A percentile compares a stretch with the other conserved stretches of the same genome.
Conservation (phyloP, 2,329 filamentous ascomycete species). For the Diaporthe amygdali region DNA sequence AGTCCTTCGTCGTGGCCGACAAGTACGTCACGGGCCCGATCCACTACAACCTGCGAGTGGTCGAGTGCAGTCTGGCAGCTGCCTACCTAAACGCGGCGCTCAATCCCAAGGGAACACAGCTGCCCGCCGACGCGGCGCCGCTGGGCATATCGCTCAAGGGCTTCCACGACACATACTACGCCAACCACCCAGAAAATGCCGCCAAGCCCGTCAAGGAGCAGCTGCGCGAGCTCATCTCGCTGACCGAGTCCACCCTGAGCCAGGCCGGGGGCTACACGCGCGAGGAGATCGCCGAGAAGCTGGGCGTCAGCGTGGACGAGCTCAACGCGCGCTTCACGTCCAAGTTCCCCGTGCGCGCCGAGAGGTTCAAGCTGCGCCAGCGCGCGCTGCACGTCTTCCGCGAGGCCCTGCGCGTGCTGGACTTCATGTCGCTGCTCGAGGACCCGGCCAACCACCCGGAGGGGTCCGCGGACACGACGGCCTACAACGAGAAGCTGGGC, state of each 20-base stretch:
- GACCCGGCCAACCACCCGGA: conserved; percentile 44
- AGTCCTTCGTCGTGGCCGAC: conserved; percentile 92
- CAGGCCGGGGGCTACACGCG: conserved; percentile 86
- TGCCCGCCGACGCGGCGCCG: conserved; percentile 81
- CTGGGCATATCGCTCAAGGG: conserved; percentile 83
- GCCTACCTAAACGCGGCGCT: conserved; percentile 65
- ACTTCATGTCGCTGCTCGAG: conserved; percentile 81
- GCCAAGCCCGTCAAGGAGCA: conserved; percentile 59
- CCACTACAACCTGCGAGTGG: conserved; percentile 95
- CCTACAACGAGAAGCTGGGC: conserved; percentile 74
- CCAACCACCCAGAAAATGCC: conserved; percentile 49
- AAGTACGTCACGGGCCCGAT: conserved; percentile 93
- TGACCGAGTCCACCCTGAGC: conserved; percentile 73
- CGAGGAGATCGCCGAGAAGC: conserved; percentile 77
- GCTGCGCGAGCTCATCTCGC: conserved; percentile 72
- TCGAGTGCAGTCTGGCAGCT: conserved; percentile 91
- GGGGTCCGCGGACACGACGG: conserved; percentile 57
- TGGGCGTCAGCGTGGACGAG: conserved; percentile 72
- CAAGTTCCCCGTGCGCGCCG: conserved; percentile 86
- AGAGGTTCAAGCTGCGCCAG: conserved; percentile 85
- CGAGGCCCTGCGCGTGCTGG: conserved; percentile 84
- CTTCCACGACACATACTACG: conserved; percentile 85
- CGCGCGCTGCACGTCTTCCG: conserved; percentile 89
- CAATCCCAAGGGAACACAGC: conserved; percentile 59
- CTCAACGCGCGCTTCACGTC: conserved; percentile 82